Base-by-base conservation (phyloP, 2,329 filamentous ascomycete genomes). In the Ceratocystis alfenasii region DNA sequence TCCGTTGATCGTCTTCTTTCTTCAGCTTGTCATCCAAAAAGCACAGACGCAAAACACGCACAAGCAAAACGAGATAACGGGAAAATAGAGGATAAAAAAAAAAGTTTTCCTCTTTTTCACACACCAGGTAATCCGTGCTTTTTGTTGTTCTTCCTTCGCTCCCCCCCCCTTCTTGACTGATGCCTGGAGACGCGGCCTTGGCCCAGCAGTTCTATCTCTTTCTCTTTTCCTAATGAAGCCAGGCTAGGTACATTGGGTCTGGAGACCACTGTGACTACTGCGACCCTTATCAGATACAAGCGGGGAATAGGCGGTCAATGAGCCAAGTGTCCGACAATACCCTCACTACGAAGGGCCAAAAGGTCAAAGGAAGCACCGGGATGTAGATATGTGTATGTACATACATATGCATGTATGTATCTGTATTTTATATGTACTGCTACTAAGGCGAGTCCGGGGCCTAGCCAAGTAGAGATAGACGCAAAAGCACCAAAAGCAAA, bases 361-460 rank as follows among this genome's bases (percentile, higher is more conserved):
- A 36, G 33, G 33, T 12, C 33, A 12, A 36, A 36, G 33, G 33
- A 36, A 36, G 8, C 33, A 36, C 33, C 33, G 33, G 33, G 33
- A 10, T 36, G 33, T 36, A 2, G 33, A 36, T 36, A 36, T 10
- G 8, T 12, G 53, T 15, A 57, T 15, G 25, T 57, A 28, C 53
- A 57, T 17, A 28, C 22, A 28, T 57, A 30, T 55, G 46, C 46
- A n/a, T 50, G 46, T 50, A 8, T 22, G 10, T 50, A n/a, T 50
- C 6, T 22, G 46, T 22, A 50, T 22, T n/a, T 50, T 12, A 8
- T 15, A 57, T 30, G 53, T 28, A 15, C 53, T 57, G 22, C 53
- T 28, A 57, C 25, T 6, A 57, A 57, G 53, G 53, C 53, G 53
- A 57, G 53, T 30, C 53, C 53, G 53, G 53, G 25, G 53, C 53